Evolutionary conservation across 2,329 filamentous ascomycete species (phyloP).

Genomic region (Colletotrichum trifolii): DNA sequence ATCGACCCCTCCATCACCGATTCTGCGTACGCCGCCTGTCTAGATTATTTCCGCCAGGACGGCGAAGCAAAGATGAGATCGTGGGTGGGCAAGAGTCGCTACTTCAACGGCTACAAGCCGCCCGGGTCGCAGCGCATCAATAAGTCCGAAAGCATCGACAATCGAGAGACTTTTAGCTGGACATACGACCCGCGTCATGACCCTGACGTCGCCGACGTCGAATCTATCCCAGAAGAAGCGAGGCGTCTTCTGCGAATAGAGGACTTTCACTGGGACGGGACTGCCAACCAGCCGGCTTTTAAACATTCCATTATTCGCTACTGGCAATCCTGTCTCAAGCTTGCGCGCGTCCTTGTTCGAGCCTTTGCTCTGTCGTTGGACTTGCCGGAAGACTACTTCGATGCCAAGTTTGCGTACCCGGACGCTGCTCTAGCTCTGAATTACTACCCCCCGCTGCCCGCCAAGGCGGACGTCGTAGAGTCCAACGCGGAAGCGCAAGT

Average conservation of each 20-base stretch:
- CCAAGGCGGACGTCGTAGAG: neutral
- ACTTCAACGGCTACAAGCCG: constrained; percentile 60
- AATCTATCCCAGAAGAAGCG: constrained; percentile 55
- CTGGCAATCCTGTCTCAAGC: constrained; percentile 58
- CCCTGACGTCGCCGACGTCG: constrained; percentile 53
- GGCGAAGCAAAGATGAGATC: constrained; percentile 54
- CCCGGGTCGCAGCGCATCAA: constrained; percentile 59
- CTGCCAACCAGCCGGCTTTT: constrained; percentile 59
- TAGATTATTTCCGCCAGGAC: constrained; percentile 61
- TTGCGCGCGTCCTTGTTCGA: constrained; percentile 62
- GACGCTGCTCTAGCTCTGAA: constrained; percentile 56
- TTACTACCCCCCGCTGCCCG: constrained; percentile 47
- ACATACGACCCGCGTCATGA: constrained; percentile 65
- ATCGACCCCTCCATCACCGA: constrained; percentile 47
- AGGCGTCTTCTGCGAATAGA: constrained; percentile 56
- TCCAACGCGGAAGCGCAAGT: constrained; percentile 39
- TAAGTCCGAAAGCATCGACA: constrained; percentile 59
- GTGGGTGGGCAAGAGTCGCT: constrained; percentile 49
- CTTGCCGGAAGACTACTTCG: constrained; percentile 66
- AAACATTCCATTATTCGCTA: constrained; percentile 58
- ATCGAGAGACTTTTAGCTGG: constrained; percentile 63
- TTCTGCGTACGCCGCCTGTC: constrained; percentile 46
- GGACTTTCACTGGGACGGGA: constrained; percentile 64
- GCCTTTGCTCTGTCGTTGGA: constrained; percentile 66
- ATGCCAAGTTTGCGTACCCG: constrained; percentile 63